Evolutionary conservation across 108 stramenopile species (phyloP), one percentile per base, ranked within the genome.

Genomic region (Asterionellopsis glacialis): DNA sequence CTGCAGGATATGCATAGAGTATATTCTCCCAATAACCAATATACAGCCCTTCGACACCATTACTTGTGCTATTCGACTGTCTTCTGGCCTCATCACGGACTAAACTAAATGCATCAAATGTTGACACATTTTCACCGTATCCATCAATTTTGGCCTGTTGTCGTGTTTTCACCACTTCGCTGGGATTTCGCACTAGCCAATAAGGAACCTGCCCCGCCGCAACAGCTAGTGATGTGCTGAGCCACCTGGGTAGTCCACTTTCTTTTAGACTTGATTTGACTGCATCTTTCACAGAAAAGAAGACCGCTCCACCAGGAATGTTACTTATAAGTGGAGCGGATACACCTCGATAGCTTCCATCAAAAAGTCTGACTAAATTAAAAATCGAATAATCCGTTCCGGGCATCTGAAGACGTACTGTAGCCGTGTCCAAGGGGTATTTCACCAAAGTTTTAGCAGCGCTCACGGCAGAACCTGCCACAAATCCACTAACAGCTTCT

Each of bases 241-340:
- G 40, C 86, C 84, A 87, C 45, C 65, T 70, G 9, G 78, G 67
- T 12, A 79, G 16, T 26, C 60, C 69, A 0, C 43, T 25, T 14
- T 60, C 24, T 15, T 75, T 76, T 22, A 88, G 51, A 28, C 56
- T 38, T 11, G 67, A 57, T 59, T 88, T 88, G 42, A 60, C 60
- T 26, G 83, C 82, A 77, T 91, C 90, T 55, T 87, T 88, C 19
- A 84, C 81, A 0, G 80, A 86, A 73, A 91, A 91, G 70, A 91
- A 91, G 12, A 86, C 71, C 9, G 81, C 90, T 18, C 84, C 83
- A 7, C 70, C 84, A 11, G 90, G 90, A 49, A 91, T 78, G 54
- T 91, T 91, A 38, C 71, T 72, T 38, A 91, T 16, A 11, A 91
- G 65, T 4, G 86, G 78, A 15, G 65, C 57, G 11, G 69, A 49